phyloP scores from a whole-genome alignment of 371 early-diverging fungal species.

The Enteropsectra breve region DNA sequence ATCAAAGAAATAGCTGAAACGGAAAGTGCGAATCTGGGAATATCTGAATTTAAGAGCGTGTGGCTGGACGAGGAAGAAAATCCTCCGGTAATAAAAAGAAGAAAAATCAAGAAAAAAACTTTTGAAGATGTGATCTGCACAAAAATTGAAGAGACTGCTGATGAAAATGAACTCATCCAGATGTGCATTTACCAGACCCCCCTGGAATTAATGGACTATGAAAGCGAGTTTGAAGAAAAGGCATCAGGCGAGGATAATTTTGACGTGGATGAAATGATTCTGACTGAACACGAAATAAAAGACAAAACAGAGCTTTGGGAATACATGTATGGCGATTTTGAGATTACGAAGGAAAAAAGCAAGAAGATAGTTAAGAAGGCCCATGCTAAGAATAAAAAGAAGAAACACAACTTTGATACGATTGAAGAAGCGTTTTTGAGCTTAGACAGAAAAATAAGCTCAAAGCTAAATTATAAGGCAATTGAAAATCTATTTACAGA shows the following conservation, averaged over 20 bases:
- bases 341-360: conserved; percentile 46
- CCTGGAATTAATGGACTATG: conserved; percentile 7
- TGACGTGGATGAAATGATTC: conserved; percentile 35
- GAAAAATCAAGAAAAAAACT: conserved; percentile 52
- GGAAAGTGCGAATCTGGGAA: conserved; percentile 71
- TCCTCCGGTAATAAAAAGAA: conserved; percentile 66
- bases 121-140: conserved; percentile 4
- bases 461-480: conserved; percentile 57
- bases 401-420: conserved; percentile 32
- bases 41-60: conserved; percentile 72
- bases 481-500: conserved; percentile 53
- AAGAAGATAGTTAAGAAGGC: conserved; percentile 23
- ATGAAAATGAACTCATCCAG: background rate
- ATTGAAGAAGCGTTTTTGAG: conserved; percentile 55
- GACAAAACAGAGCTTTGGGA: conserved; percentile 56
- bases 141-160: background rate
- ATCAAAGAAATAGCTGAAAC: conserved; percentile 77
- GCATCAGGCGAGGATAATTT: conserved; percentile 14
- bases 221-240: conserved; percentile 17
- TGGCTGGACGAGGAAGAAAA: conserved; percentile 76
- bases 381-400: conserved; percentile 37
- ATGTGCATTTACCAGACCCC: background rate
- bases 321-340: conserved; percentile 58
- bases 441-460: conserved; percentile 53
- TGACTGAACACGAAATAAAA: conserved; percentile 49